phyloP scores from a whole-genome alignment of 1,139 yeast genomes.

The Martiniozyma asiatica region DNA sequence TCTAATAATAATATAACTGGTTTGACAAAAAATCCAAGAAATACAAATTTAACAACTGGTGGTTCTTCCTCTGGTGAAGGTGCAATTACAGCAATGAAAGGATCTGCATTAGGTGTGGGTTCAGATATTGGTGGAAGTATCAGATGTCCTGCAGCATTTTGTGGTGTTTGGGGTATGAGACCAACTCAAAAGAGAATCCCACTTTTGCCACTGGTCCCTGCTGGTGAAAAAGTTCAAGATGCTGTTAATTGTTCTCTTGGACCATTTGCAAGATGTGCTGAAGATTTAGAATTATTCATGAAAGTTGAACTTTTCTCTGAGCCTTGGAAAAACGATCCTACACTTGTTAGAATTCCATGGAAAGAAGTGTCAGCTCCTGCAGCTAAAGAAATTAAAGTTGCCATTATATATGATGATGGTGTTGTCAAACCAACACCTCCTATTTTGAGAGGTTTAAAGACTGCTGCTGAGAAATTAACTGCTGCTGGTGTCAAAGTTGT shows the following conservation, averaged over 20 bases:
- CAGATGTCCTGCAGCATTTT: constrained; percentile 28
- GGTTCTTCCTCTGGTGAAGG: constrained; percentile 74
- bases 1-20: constrained; percentile 34
- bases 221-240: constrained; percentile 17
- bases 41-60: constrained; percentile 38
- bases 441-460: constrained; percentile 38
- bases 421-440: constrained; percentile 52
- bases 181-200: constrained; percentile 26
- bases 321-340: constrained; percentile 59
- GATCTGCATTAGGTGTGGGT: constrained; percentile 54
- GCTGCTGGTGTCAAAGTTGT: constrained; percentile 50
- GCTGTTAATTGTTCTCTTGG: constrained; percentile 16
- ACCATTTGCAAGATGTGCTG: constrained; percentile 27
- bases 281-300: constrained; percentile 40
- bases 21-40: constrained; percentile 36
- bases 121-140: constrained; percentile 36
- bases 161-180: constrained; percentile 28
- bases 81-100: constrained; percentile 50
- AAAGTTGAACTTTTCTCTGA: constrained; percentile 38
- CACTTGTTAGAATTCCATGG: constrained; percentile 51
- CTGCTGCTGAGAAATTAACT: constrained; percentile 32
- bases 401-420: constrained; percentile 33
- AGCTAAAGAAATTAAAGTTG: constrained; percentile 33
- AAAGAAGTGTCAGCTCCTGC: constrained; percentile 32
- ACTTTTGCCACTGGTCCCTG: constrained; percentile 36